Conservation (phyloP, 805 yeast species). For the Pichia kluyveri region DNA sequence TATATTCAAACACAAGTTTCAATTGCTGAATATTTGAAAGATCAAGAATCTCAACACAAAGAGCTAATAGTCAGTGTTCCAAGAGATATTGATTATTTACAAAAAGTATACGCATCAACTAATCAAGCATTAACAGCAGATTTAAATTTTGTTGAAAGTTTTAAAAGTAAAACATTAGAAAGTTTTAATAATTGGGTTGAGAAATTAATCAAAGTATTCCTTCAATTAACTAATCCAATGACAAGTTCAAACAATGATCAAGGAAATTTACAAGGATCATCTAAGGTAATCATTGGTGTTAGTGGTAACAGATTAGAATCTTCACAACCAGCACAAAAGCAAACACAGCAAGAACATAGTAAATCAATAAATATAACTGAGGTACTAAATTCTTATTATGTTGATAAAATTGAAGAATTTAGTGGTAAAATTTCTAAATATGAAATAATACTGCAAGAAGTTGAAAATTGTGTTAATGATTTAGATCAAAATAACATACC, state of each 20-base stretch:
- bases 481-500: constrained; percentile 32
- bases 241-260: constrained; percentile 17
- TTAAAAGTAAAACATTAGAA: constrained; percentile 32
- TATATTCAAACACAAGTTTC: constrained; percentile 68
- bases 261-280: constrained; percentile 14
- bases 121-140: constrained; percentile 53
- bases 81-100: constrained; percentile 56
- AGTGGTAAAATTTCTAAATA: constrained; percentile 40
- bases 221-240: constrained; percentile 29
- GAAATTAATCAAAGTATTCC: constrained; percentile 27
- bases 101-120: constrained; percentile 51
- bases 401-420: constrained; percentile 34
- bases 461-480: constrained; percentile 57
- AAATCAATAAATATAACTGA: constrained; percentile 41
- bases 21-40: constrained; percentile 58
- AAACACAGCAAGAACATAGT: constrained; percentile 14
- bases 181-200: constrained; percentile 31
- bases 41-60: constrained; percentile 53
- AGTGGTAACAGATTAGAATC: constrained; percentile 21
- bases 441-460: constrained; percentile 38
- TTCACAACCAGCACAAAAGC: constrained; percentile 10
- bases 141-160: constrained; percentile 34
- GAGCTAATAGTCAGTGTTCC: constrained; percentile 64
- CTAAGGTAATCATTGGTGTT: constrained; percentile 23
- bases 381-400: constrained; percentile 42